Evolutionary conservation across 2,329 filamentous ascomycete species (phyloP), one percentile per base, ranked within the genome.

Genomic region (Coniochaeta sp.): DNA sequence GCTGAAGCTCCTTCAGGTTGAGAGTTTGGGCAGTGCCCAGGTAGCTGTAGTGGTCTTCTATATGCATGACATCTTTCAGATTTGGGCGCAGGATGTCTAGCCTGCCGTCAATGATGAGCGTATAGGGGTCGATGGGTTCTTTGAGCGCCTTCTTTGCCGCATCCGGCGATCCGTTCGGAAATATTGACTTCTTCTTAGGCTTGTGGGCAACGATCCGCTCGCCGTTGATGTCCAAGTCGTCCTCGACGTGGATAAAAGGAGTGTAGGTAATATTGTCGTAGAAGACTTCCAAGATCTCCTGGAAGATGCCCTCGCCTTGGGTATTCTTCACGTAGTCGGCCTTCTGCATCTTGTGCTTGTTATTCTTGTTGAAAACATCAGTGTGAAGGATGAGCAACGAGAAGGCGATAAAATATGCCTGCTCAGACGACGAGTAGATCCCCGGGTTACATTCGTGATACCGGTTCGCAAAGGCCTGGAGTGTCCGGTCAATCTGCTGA

Each of bases 341-440:
- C 71, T 96, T 96, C 70, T 96, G 92, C 95, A 99, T 99, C 75
- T 99, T 99, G 73, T 95, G 85, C 77, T 98, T 98, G 77, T 98
- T 98, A 78, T 98, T 99, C 76, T 96, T 96, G 80, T 99, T 99
- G 84, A 98, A 98, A n/a, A 96, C 91, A 71, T 99, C 95, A 0
- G 95, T 98, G 68, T 99, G 95, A 36, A 99, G 80, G 66, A 99
- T 97, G 62, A 99, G 84, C 60, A 99, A 86, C 1, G 93, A 98
- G 71, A 99, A 99, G 17, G 93, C 92, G 64, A 98, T 93, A 69
- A 98, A 96, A 72, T 98, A 97, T n/a, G 95, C 93, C 75, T 97
- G 91, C 69, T 98, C 95, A 67, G 92, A 86, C 36, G 88, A 88
- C 26, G 89, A 84, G 74, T 96, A 99, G 62, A 99, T 96, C 43